Conservation (phyloP, 768 basidiomycete genomes). For the Hebeloma cylindrosporum region DNA sequence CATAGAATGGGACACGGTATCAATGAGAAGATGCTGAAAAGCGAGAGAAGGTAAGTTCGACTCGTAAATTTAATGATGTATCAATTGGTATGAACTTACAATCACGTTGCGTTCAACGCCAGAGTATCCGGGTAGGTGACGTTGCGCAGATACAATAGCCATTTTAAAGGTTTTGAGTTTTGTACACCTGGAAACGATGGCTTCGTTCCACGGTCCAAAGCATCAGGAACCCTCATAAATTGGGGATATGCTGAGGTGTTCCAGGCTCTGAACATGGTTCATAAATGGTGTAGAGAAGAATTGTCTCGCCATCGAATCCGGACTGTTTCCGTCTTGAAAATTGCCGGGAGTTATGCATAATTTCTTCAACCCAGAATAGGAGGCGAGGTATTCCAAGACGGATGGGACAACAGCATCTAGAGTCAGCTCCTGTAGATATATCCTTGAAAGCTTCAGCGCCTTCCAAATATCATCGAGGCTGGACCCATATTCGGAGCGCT, state of each 20-base stretch:
- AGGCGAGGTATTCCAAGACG: slow-evolving; percentile 4
- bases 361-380: slow-evolving; percentile 4
- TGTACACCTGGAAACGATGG: neutral
- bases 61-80: no score
- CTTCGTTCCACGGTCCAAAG: slow-evolving; percentile 3
- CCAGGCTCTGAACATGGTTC: neutral
- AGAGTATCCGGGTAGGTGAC: no score
- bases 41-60: no score
- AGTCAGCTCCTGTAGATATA: slow-evolving; percentile 1
- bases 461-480: slow-evolving; percentile 8
- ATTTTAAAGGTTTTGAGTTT: no score
- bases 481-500: no score
- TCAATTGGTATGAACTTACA: no score
- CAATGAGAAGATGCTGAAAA: no score
- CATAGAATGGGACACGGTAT: no score
- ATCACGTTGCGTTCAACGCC: no score
- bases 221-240: slow-evolving; percentile 4
- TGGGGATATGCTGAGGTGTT: neutral
- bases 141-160: no score
- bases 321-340: neutral
- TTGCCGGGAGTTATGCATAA: neutral
- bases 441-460: neutral
- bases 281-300: neutral
- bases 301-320: neutral
- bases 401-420: neutral